A percentile compares a stretch with the other conserved stretches of the same genome.
These are phyloP conservation scores for Mycosphaerella arachidis DNA, from an alignment of 2,329 filamentous ascomycete genomes.

Conservation along the genomic window DNA sequence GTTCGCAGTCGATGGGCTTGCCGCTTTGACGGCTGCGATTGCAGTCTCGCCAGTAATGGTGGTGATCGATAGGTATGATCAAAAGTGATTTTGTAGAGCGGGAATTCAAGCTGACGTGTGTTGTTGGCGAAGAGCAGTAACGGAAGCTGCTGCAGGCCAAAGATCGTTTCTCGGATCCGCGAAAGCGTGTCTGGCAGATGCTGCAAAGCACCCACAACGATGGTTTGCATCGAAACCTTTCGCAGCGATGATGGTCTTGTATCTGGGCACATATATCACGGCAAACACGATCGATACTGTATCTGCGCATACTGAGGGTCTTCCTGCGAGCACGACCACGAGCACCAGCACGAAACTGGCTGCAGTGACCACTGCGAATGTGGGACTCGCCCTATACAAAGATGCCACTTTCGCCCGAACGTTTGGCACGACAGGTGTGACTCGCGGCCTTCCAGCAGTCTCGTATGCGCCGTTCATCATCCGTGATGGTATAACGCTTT, in stretches of 20 bases:
- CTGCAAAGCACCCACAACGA: conserved; percentile 12
- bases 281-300: conserved; percentile 21
- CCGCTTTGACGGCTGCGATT: conserved; percentile 18
- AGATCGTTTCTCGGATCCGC: conserved; percentile 10
- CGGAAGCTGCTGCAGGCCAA: conserved; percentile 18
- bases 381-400: conserved; percentile 21
- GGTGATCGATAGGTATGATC: conserved; percentile 20
- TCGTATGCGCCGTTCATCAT: conserved; percentile 20
- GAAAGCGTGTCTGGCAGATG: conserved; percentile 5
- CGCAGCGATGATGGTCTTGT: conserved; percentile 20
- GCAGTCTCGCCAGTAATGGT: conserved; percentile 23
- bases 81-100: background rate
- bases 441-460: conserved; percentile 13
- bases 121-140: conserved; percentile 16
- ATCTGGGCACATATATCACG: conserved; percentile 21
- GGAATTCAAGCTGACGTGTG: background rate
- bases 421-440: conserved; percentile 16
- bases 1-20: conserved; percentile 13
- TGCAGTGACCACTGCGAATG: conserved; percentile 18
- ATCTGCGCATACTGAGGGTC: conserved; percentile 6
- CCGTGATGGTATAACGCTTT: conserved; percentile 21
- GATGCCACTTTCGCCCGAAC: conserved; percentile 20
- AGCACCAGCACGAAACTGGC: conserved; percentile 17
- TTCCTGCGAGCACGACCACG: conserved; percentile 11
- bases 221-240: conserved; percentile 18